Base-by-base conservation (phyloP, 306 rosid species). In the Styphnolobium japonicum region DNA sequence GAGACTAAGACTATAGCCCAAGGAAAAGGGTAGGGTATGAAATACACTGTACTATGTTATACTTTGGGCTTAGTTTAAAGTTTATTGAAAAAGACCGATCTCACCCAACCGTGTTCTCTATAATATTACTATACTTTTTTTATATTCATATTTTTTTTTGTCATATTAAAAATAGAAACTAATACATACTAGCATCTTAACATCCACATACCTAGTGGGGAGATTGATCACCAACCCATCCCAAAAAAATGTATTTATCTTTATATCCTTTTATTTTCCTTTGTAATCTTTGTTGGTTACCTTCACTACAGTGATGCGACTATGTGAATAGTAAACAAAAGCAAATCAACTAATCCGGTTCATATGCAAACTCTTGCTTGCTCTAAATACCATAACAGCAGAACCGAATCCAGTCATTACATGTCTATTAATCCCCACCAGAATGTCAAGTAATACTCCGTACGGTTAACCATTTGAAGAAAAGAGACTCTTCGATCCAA, bases 361-460 rank as follows among this genome's bases (percentile, higher is more conserved):
- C 68, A 40, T 10, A 73, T 52, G 80, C 53, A 73, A 73, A 51
- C 46, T 63, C 34, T 8, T 36, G 57, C 14, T 51, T 55, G 80
- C 69, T 52, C 10, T 18, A 3, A 52, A 80, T 40, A 40, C 45
- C 49, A 34, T 21, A 66, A n/a, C 36, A 67, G 40, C 51, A 45
- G 53, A 48, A 34, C 55, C 39, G 49, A 16, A 78, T 77, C 22
- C 45, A 29, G 48, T 34, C 39, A 55, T 29, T 63, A 70, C 22
- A 69, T 19, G 42, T 36, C 65, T 48, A 53, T 19, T 49, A 51
- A 64, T 40, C 71, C 76, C 49, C 72, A 37, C 31, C 34, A 33
- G 71, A 77, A 42, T 15, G 21, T 76, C 57, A 60, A 23, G 52
- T 39, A 48, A 60, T 51, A 76, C 36, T 60, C 58, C 37, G 11